A percentile compares a stretch with the other conserved stretches of the same genome.
Conservation (phyloP, 179 eudicot genomes). For the Kewa caespitosa region DNA sequence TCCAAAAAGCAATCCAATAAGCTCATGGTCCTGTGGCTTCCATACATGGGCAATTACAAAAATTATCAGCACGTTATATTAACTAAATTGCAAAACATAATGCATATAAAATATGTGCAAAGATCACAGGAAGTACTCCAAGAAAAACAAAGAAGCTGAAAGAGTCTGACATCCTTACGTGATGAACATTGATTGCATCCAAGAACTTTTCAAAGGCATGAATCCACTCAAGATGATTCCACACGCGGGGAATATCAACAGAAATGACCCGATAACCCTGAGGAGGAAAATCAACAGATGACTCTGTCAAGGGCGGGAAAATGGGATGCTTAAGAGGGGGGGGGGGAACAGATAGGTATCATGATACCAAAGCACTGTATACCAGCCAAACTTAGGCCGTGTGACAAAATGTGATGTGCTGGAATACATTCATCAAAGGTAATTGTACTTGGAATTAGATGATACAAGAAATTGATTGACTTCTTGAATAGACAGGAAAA, state of each 20-base stretch:
- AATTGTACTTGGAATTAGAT: not conserved
- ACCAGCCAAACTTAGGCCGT: not conserved
- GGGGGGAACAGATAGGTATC: not conserved
- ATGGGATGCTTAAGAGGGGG: not conserved
- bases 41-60: no score
- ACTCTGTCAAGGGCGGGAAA: not conserved
- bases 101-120: constrained; percentile 12
- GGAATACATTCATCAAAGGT: not conserved
- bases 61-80: not conserved
- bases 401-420: not conserved
- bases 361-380: constrained; percentile 1
- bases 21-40: not conserved
- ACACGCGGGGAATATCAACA: constrained; percentile 90
- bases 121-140: not conserved
- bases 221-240: constrained; percentile 94
- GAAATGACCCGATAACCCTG: constrained; percentile 96
- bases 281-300: constrained; percentile 24
- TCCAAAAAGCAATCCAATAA: no score
- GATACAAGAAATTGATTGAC: not conserved
- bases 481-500: not conserved
- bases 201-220: constrained; percentile 95
- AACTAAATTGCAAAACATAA: not conserved
- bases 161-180: constrained; percentile 53
- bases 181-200: constrained; percentile 92
- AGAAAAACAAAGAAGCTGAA: not conserved